Base-by-base conservation (phyloP, 305 asterid species). In the Rubia peregrina region DNA sequence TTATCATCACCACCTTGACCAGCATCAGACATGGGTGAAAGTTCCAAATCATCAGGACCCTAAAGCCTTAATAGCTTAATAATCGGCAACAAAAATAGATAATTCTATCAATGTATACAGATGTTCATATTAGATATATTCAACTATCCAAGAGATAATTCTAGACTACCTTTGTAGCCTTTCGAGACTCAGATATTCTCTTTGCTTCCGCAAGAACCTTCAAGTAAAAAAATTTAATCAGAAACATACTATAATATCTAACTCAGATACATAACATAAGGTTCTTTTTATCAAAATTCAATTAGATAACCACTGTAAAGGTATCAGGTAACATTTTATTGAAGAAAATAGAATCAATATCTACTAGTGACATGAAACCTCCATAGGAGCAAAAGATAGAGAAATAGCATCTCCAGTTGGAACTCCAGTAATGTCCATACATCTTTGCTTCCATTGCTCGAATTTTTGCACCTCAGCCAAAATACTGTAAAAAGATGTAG, bases 191-290 rank as follows among this genome's bases (percentile, higher is more conserved):
- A 16, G 87, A 69, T 24, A 94, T 89, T 83, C 85, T 89, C 85
- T 87, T 89, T 57, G 97, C 99, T 85, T 88, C 95, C 61, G 96
- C 88, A 81, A 94, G 86, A 83, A 91, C 96, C 97, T 94, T 81
- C 61, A 53, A 71, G 19, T 33, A 65, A 70, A 66, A 30, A 44
- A 67, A 38, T 33, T 60, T 42, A 64, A 80, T 69, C 66, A 70
- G 70, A 22, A 64, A 65, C 24, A 53, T 7, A 40, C 10, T 57
- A 71, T 44, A 24, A 62, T 19, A 16, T 69, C 57, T 36, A 40
- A 24, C 12, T 63, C 65, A 30, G 41, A 67, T 13, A 65, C 13
- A 12, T 12, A 60, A 43, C 51, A 38, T 7, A 49, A 21, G 8
- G 5, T 12, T 61, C 33, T 17, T 17, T 38, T 19, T 59, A 13